These are phyloP conservation scores for Oemleria cerasiformis DNA, from an alignment of 306 rosid species.

Conservation along the genomic window DNA sequence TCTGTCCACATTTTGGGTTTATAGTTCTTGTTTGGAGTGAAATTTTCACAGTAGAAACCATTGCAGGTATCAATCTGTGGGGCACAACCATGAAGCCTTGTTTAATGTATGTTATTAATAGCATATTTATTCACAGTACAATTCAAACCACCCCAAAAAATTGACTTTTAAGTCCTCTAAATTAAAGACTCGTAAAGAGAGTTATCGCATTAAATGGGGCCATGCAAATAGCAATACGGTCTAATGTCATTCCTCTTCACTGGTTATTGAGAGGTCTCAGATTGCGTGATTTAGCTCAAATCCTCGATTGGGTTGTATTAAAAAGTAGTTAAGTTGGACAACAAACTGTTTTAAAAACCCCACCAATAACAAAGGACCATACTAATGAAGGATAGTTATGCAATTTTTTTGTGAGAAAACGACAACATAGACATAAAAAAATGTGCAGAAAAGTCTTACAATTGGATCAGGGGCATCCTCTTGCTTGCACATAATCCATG, in stretches of 20 bases:
- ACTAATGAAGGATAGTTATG: slow-evolving; percentile 20
- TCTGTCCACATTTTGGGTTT: slow-evolving; percentile 99
- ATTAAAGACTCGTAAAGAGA: neutral
- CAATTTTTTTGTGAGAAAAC: slow-evolving; percentile 11
- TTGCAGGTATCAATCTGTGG: slow-evolving; percentile 87
- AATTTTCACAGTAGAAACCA: slow-evolving; percentile 85
- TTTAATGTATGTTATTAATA: neutral
- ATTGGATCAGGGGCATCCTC: slow-evolving; percentile 93
- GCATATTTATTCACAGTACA: slow-evolving; percentile 4
- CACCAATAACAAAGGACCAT: slow-evolving; percentile 36
- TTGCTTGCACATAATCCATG: slow-evolving; percentile 99
- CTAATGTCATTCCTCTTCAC: no score
- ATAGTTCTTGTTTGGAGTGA: slow-evolving; percentile 57
- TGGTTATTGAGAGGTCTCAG: no score
- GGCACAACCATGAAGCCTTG: slow-evolving; percentile 6
- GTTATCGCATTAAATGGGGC: slow-evolving; percentile 12
- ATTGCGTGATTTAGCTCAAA: no score
- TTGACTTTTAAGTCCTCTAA: neutral
- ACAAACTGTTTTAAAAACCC: slow-evolving; percentile 29
- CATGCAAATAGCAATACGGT: neutral
- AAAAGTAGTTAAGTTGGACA: slow-evolving; percentile 13
- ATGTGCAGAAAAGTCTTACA: slow-evolving; percentile 37
- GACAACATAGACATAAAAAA: slow-evolving; percentile 1
- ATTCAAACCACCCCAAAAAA: slow-evolving; percentile 5
- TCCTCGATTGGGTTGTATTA: no score